Conservation (phyloP, 1,139 yeast species). For the Keqinozyma sinolaborantium region DNA sequence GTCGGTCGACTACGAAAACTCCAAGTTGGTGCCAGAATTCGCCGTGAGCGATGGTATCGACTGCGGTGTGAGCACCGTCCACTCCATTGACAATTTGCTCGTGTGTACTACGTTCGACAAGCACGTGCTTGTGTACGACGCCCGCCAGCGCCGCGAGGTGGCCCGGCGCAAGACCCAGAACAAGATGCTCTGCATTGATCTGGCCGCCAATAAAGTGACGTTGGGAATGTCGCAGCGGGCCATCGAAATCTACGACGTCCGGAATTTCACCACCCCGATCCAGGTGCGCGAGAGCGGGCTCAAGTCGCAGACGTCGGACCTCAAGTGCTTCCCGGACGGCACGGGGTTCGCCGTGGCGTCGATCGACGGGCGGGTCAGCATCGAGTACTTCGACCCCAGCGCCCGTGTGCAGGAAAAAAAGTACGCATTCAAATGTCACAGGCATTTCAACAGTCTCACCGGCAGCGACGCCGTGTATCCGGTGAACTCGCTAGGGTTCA, state of each 20-base stretch:
- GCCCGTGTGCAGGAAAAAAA: slow-evolving; percentile 40
- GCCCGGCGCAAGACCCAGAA: slow-evolving; percentile 14
- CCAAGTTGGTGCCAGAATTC: slow-evolving; percentile 15
- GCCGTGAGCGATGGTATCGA: slow-evolving; percentile 8
- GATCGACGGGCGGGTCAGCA: slow-evolving; percentile 82
- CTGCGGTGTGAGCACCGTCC: slow-evolving; percentile 28
- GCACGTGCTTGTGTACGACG: slow-evolving; percentile 12
- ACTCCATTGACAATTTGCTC: slow-evolving; percentile 7
- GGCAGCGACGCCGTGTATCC: slow-evolving; percentile 70
- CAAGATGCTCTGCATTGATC: slow-evolving; percentile 68
- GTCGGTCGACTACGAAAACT: slow-evolving; percentile 42
- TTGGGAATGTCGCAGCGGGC: slow-evolving; percentile 55
- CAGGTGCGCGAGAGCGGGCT: slow-evolving; percentile 67
- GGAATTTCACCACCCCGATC: slow-evolving; percentile 41
- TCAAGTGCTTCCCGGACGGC: slow-evolving; percentile 53
- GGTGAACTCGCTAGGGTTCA: slow-evolving; percentile 65
- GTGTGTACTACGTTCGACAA: slow-evolving; percentile 9
- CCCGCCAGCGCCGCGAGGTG: slow-evolving; percentile 9
- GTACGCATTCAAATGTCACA: slow-evolving; percentile 85
- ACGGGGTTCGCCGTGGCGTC: slow-evolving; percentile 77
- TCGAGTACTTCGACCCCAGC: slow-evolving; percentile 63
- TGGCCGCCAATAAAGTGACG: slow-evolving; percentile 43
- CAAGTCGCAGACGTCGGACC: slow-evolving; percentile 63
- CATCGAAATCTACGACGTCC: slow-evolving; percentile 57
- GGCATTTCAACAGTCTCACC: slow-evolving; percentile 37